Percentiles rank a stretch among this genome's conserved stretches.
phyloP scores from a whole-genome alignment of 495 filamentous ascomycete species.

The Trichoderma erinaceum region DNA sequence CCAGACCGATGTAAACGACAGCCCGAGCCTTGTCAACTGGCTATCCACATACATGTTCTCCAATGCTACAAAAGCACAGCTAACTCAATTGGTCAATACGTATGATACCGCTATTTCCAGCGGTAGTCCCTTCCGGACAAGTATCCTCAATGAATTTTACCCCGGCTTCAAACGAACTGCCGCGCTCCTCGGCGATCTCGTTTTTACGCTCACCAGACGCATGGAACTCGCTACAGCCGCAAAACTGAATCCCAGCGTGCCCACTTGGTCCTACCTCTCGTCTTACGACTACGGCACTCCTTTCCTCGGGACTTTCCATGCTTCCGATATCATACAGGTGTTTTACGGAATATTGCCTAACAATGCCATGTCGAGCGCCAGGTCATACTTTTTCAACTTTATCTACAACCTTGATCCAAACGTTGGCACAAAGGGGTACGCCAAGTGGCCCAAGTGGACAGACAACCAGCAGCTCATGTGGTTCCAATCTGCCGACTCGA shows the following conservation, averaged over 20 bases:
- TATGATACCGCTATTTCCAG: slow-evolving; percentile 47
- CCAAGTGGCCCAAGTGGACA: slow-evolving; percentile 59
- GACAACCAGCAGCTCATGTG: slow-evolving; percentile 49
- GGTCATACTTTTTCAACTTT: slow-evolving; percentile 61
- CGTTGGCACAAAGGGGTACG: slow-evolving; percentile 30
- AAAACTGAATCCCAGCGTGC: slow-evolving; percentile 46
- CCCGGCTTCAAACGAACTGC: slow-evolving; percentile 71
- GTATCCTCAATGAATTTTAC: slow-evolving; percentile 57
- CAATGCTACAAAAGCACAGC: slow-evolving; percentile 34
- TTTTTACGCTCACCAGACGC: slow-evolving; percentile 60
- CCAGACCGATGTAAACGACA: slow-evolving; percentile 57
- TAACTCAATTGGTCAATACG: slow-evolving; percentile 48
- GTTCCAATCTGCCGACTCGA: slow-evolving; percentile 41
- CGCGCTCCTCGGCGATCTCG: slow-evolving; percentile 65
- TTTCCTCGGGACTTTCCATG: slow-evolving; percentile 68
- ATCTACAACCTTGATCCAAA: slow-evolving; percentile 62
- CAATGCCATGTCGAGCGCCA: slow-evolving; percentile 53
- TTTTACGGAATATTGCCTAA: slow-evolving; percentile 57
- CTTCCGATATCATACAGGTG: slow-evolving; percentile 57
- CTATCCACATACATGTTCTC: slow-evolving; percentile 51
- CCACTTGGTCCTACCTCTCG: slow-evolving; percentile 64
- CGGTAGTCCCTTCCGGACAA: slow-evolving; percentile 62
- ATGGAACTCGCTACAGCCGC: slow-evolving; percentile 42
- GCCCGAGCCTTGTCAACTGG: slow-evolving; percentile 52
- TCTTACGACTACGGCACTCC: slow-evolving; percentile 64